Evolutionary conservation across 2,329 filamentous ascomycete species (phyloP), one percentile per base, ranked within the genome.

Genomic region (Colletotrichum sp.): DNA sequence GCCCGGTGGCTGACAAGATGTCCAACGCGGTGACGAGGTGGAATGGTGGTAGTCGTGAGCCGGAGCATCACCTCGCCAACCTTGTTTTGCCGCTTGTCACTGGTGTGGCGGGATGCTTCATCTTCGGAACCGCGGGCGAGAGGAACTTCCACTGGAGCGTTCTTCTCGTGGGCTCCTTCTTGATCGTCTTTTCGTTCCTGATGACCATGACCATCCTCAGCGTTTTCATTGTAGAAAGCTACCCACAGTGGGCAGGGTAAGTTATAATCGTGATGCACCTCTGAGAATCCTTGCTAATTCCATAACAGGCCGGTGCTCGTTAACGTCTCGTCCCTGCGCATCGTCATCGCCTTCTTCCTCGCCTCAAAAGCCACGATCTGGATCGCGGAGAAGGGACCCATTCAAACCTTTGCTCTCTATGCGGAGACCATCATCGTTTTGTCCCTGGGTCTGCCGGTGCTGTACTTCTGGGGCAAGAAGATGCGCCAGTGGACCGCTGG

Each of bases 191-290:
- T n/a, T 81, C 78, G 5, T 80, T 80, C 69, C 73, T 83, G 8
- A 79, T 80, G 18, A 77, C 78, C 8, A 79, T 81, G 74, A 80
- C 81, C 5, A 80, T 80, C 30, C 74, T 81, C 65, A 82, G 80
- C 76, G 83, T 84, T 10, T 83, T 80, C 59, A 77, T 83, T 3
- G 78, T 85, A 6, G 83, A 85, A 78, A 84, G 81, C 62, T 83
- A 82, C 62, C 83, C 83, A 3, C 71, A 75, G 8, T 77, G 75
- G 75, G 75, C 75, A 66, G 75, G 72, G 75, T 77, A 24, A 15
- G 62, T 71, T 1, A 2, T 10, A 1, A 13, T 3, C 0, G 4
- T 10, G 4, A 2, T 18, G 3, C 15, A 18, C 4, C 1, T n/a
- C 21, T 8, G 16, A 8, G 16, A 6, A 6, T 18, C 5, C 2